phyloP scores from a whole-genome alignment of 2,329 filamentous ascomycete genomes.

The Fusarium sp. region DNA sequence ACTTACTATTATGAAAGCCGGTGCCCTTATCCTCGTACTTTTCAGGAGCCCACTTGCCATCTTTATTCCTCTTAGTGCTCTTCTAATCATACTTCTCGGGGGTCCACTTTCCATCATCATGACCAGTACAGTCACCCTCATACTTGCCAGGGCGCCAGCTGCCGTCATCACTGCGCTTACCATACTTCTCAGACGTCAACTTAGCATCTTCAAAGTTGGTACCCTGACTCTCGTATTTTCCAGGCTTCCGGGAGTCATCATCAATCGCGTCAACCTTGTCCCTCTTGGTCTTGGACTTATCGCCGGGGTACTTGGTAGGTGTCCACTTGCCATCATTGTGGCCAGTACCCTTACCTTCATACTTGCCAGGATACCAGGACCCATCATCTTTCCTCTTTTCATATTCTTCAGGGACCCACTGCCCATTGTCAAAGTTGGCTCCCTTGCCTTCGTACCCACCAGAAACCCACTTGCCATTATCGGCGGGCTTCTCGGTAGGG shows the following conservation, averaged over 20 bases:
- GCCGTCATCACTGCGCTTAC: background rate
- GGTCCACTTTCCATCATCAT: background rate
- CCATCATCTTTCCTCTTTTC: background rate
- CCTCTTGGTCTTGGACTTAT: background rate
- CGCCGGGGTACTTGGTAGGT: background rate
- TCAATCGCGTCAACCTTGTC: background rate
- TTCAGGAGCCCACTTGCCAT: background rate
- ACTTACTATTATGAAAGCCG: background rate
- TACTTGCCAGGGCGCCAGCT: background rate
- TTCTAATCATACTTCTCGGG: background rate
- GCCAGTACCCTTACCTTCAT: background rate
- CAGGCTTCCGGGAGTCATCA: background rate
- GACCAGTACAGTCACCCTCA: background rate
- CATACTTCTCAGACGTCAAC: background rate
- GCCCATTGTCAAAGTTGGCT: fast-evolving
- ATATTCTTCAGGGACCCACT: fast-evolving
- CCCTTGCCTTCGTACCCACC: background rate
- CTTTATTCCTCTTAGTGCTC: background rate
- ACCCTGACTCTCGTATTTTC: background rate
- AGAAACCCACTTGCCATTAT: conserved; percentile 11
- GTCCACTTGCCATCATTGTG: background rate
- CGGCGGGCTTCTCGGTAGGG: conserved; percentile 21
- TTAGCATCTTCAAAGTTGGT: background rate
- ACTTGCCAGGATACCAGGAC: background rate
- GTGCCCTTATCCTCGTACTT: conserved; percentile 5